A percentile compares a stretch with the other conserved stretches of the same genome.
Evolutionary conservation across 352 stramenopile genomes (phyloP).

Genomic region (Sclerospora graminicola): DNA sequence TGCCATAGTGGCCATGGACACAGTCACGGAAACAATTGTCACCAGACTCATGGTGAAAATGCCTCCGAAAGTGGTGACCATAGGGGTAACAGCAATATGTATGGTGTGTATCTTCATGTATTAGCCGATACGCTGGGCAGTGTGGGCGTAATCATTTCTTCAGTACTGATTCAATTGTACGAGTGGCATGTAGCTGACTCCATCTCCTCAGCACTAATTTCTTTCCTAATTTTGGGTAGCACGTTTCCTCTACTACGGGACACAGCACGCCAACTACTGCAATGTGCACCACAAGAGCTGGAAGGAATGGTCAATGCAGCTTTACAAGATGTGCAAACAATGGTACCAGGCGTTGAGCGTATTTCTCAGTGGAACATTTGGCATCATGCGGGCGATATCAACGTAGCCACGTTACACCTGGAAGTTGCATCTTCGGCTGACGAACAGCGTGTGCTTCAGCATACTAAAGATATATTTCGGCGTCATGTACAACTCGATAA

Average conservation of each 20-base stretch:
- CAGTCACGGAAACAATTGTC: conserved; percentile 45
- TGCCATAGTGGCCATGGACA: conserved; percentile 47
- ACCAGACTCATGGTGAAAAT: conserved; percentile 38
- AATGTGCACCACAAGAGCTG: conserved; percentile 51
- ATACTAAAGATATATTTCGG: conserved; percentile 39
- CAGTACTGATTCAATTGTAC: conserved; percentile 76
- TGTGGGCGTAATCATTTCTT: conserved; percentile 84
- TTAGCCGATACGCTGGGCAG: conserved; percentile 83
- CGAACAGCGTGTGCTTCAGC: conserved; percentile 45
- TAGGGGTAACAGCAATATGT: conserved; percentile 81
- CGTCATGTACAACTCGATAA: conserved; percentile 27
- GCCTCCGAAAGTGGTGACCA: conserved; percentile 17
- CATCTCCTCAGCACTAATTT: conserved; percentile 73
- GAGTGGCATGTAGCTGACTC: conserved; percentile 79
- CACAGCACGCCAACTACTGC: conserved; percentile 59
- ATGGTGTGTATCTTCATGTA: conserved; percentile 87
- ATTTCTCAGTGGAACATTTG: conserved; percentile 68
- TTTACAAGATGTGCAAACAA: conserved; percentile 35
- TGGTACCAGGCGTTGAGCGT: conserved; percentile 29
- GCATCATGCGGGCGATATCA: conserved; percentile 53
- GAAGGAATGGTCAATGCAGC: conserved; percentile 32
- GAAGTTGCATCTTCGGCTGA: conserved; percentile 32
- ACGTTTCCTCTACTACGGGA: conserved; percentile 69
- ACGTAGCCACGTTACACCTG: conserved; percentile 50
- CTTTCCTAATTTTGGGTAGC: conserved; percentile 75